Evolutionary conservation across 306 rosid genomes (phyloP).

Genomic region (Arachis hypogaea): DNA sequence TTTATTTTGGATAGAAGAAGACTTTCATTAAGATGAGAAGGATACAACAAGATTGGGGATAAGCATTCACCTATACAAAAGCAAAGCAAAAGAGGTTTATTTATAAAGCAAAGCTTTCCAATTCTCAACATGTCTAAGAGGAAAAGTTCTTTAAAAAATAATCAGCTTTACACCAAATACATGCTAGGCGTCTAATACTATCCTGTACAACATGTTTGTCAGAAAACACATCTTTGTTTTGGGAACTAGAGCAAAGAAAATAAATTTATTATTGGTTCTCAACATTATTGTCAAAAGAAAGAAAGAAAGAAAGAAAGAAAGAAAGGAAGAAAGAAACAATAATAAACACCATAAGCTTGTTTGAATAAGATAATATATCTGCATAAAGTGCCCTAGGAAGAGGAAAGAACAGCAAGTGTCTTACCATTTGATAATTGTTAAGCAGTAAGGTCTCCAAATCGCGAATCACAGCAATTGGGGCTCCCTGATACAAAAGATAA

Average conservation of each 20-base stretch:
- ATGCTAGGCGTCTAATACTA: neutral
- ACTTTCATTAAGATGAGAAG: slow-evolving; percentile 11
- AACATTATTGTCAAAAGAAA: neutral
- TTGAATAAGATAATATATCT: slow-evolving; percentile 13
- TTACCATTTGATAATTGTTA: slow-evolving; percentile 75
- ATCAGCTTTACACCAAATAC: slow-evolving; percentile 6
- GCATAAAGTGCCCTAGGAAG: slow-evolving; percentile 19
- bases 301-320: no score
- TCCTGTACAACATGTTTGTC: neutral
- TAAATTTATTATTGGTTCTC: neutral
- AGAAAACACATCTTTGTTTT: slow-evolving; percentile 1
- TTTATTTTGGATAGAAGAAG: neutral
- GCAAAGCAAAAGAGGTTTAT: slow-evolving; percentile 12
- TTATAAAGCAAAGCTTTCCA: neutral
- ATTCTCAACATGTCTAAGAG: slow-evolving; percentile 15
- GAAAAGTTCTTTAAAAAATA: slow-evolving; percentile 27
- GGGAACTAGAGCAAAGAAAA: neutral
- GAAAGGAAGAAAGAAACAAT: slow-evolving; percentile 2
- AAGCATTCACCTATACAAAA: slow-evolving; percentile 2
- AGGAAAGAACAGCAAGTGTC: slow-evolving; percentile 27
- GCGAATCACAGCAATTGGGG: slow-evolving; percentile 64
- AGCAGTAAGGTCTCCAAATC: slow-evolving; percentile 86
- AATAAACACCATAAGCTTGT: slow-evolving; percentile 9
- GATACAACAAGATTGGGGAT: neutral
- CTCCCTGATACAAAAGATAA: slow-evolving; percentile 63